Conservation (phyloP, 1,139 yeast species). For the Candida sanyaensis region DNA sequence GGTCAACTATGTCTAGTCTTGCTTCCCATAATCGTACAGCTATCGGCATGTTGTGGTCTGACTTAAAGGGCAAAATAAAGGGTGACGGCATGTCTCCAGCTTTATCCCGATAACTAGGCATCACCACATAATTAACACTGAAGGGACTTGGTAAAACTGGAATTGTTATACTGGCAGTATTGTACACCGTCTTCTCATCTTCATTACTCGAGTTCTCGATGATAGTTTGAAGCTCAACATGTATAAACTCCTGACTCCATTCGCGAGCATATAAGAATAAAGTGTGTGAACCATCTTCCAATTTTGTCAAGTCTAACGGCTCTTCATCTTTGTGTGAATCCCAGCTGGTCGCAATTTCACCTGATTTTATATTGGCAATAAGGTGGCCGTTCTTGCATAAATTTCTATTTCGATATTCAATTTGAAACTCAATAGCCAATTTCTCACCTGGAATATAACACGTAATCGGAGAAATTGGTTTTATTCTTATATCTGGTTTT, state of each 20-base stretch:
- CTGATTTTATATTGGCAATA: constrained; percentile 10
- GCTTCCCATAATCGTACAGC: constrained; percentile 52
- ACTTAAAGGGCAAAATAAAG: constrained; percentile 26
- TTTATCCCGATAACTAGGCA: constrained; percentile 36
- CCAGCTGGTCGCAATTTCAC: constrained; percentile 34
- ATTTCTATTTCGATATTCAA: constrained; percentile 18
- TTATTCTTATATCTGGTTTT: constrained; percentile 21
- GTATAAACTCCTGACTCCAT: constrained; percentile 3
- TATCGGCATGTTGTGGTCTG: constrained; percentile 32
- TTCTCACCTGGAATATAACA: constrained; percentile 26
- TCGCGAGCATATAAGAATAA: constrained; percentile 15
- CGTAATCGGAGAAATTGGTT: constrained; percentile 5
- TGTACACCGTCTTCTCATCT: constrained; percentile 26
- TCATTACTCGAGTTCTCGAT: constrained; percentile 21
- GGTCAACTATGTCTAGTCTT: constrained; percentile 21
- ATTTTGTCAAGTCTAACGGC: constrained; percentile 24
- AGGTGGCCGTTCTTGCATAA: constrained; percentile 9
- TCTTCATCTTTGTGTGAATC: constrained; percentile 45
- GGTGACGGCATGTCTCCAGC: constrained; percentile 43
- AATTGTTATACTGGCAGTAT: constrained; percentile 26
- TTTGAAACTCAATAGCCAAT: constrained; percentile 22
- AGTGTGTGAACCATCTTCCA: constrained; percentile 9
- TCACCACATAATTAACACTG: constrained; percentile 29
- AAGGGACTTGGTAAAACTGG: constrained; percentile 42
- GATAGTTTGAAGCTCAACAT: constrained; percentile 27